Base-by-base conservation (phyloP, 2,329 filamentous ascomycete genomes). In the Fusarium verrucosum region DNA sequence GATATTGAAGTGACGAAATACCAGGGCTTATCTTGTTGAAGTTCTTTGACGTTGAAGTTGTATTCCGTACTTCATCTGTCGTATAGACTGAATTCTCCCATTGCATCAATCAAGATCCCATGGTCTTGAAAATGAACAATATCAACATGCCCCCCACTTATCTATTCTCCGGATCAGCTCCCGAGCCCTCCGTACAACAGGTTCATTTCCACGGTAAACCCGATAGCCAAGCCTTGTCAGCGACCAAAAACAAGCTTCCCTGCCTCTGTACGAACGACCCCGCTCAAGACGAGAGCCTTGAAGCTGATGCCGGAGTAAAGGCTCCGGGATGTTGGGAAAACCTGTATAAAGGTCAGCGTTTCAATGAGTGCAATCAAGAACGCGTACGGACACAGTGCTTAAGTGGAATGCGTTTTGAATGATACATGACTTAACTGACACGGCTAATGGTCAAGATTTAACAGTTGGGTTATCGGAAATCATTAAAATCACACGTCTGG, bases 161-260 rank as follows among this genome's bases (percentile, higher is more conserved):
- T 23, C 7, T 2, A 14, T n/a, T 17, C 22, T 19, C 16, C 55
- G 64, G 64, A 68, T 19, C n/a, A 28, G 16, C n/a, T 50, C 17
- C 64, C 64, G 47, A 10, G 33, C 49, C 63, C 59, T 45, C 59
- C 36, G 50, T 7, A 23, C 7, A 33, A 9, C 36, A 17, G 35
- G 26, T 44, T 33, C 42, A 65, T 65, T 62, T 37, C 62, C 62
- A 59, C 11, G 47, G 47, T 59, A 64, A 67, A 51, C 28, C 64
- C 59, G 59, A 50, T 50, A 61, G 55, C 19, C 55, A 60, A 67
- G 38, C 54, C 41, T 6, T 32, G 30, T 8, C 14, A n/a, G 28
- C 28, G 3, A 16, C 28, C 11, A 30, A 30, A 28, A 30, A 30
- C 28, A 30, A 30, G 28, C 28, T 30, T 16, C 8, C 4, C 13